Conservation (phyloP, 2,329 filamentous ascomycete genomes). For the Chaetomiaceae sp. region DNA sequence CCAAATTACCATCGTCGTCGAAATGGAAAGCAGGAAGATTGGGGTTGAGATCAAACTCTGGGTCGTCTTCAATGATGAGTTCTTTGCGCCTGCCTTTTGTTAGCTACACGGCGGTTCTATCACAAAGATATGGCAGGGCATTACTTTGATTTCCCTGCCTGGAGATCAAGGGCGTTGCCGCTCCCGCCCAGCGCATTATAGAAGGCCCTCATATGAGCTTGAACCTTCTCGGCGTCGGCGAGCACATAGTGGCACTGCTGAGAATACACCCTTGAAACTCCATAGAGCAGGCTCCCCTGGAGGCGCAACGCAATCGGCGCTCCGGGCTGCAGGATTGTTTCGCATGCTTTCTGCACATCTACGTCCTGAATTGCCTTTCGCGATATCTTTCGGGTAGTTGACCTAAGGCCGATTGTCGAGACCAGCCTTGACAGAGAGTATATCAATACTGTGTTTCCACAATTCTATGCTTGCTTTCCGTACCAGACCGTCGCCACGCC, state of each 20-base stretch:
- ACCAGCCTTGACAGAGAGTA: constrained; percentile 63
- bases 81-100: constrained; percentile 59
- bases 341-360: constrained; percentile 78
- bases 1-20: constrained; percentile 34
- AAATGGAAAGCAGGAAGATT: constrained; percentile 56
- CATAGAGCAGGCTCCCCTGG: constrained; percentile 83
- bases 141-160: constrained; percentile 70
- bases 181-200: constrained; percentile 54
- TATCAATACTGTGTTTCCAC: neutral
- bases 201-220: constrained; percentile 67
- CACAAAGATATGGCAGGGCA: constrained; percentile 26
- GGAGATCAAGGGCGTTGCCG: constrained; percentile 56
- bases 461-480: constrained; percentile 24
- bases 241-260: constrained; percentile 88
- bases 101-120: neutral
- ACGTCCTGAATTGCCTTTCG: constrained; percentile 86
- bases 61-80: constrained; percentile 76
- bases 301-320: constrained; percentile 86
- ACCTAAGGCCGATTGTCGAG: constrained; percentile 76
- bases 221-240: constrained; percentile 70
- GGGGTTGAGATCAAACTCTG: constrained; percentile 68
- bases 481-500: constrained; percentile 95
- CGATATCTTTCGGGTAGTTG: constrained; percentile 66
- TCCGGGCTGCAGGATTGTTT: constrained; percentile 74
- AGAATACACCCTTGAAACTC: constrained; percentile 76